Percentiles rank a stretch among this genome's conserved stretches.
Conservation (phyloP, 495 filamentous ascomycete genomes). For the Hypoxylon subgilvum region DNA sequence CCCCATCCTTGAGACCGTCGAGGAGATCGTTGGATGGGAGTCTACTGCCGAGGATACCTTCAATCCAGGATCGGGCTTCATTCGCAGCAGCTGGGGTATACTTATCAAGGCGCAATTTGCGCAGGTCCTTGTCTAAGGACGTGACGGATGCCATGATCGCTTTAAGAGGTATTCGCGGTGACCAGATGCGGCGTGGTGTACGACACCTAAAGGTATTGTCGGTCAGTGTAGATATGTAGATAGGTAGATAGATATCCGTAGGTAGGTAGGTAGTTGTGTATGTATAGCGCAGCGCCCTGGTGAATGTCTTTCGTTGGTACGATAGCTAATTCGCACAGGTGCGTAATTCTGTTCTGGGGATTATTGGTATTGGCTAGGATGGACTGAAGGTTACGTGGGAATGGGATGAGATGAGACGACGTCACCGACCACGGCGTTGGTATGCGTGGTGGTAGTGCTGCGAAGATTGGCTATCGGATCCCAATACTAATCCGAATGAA, state of each 20-base stretch:
- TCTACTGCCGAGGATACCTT: slow-evolving; percentile 74
- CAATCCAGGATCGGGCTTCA: slow-evolving; percentile 87
- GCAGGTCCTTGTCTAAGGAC: slow-evolving; percentile 94
- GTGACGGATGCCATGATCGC: slow-evolving; percentile 88
- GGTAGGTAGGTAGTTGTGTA: slow-evolving; percentile 13
- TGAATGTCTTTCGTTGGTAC: slow-evolving; percentile 7
- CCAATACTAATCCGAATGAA: no score
- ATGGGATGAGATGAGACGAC: slow-evolving; percentile 31
- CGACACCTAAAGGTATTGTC: no score
- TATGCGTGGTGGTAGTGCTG: slow-evolving; percentile 6
- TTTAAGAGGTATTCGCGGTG: background rate
- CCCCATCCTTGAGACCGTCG: slow-evolving; percentile 85
- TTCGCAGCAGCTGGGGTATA: slow-evolving; percentile 92
- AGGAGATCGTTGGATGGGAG: slow-evolving; percentile 78
- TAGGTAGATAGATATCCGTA: background rate
- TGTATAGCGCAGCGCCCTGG: slow-evolving; percentile 1
- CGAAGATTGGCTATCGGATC: background rate
- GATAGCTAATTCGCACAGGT: no score
- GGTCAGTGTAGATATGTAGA: no score
- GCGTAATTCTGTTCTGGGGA: slow-evolving; percentile 7
- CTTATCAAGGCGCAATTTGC: slow-evolving; percentile 86
- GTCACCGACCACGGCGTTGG: slow-evolving; percentile 24
- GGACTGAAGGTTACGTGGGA: background rate
- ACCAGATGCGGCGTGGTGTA: background rate
- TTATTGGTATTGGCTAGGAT: slow-evolving; percentile 25